Evolutionary conservation across 208 protist genomes (phyloP).

Genomic region (Lotmaria passim): DNA sequence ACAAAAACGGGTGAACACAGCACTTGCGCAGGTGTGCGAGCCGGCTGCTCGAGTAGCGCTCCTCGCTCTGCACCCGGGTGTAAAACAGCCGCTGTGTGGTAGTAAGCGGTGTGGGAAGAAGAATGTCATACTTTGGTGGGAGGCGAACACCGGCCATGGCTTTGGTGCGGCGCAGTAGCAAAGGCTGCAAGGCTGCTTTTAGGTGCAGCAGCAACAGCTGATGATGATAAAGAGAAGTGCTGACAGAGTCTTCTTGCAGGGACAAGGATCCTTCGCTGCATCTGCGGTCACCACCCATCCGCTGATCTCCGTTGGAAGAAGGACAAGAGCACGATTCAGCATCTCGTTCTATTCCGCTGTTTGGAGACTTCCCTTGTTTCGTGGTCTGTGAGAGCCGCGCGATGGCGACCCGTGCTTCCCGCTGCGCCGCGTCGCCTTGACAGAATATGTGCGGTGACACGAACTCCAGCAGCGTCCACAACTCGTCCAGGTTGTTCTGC

Average conservation of each 20-base stretch:
- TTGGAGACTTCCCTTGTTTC: no score
- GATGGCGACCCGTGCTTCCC: constrained; percentile 63
- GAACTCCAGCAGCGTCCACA: constrained; percentile 99
- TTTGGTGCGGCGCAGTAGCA: constrained; percentile 63
- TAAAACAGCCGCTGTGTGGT: constrained; percentile 89
- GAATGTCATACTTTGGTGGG: constrained; percentile 58
- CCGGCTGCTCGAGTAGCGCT: constrained; percentile 29
- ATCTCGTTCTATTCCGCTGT: no score
- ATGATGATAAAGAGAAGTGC: background rate
- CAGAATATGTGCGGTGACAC: constrained; percentile 94
- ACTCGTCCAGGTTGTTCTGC: constrained; percentile 97
- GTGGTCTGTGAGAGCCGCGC: background rate
- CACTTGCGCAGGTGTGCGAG: constrained; percentile 59
- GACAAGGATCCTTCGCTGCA: no score
- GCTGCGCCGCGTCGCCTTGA: constrained; percentile 26
- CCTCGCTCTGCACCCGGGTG: constrained; percentile 41
- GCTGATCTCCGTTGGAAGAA: no score
- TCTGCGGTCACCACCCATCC: no score
- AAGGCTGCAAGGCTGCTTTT: constrained; percentile 43
- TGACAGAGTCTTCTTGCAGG: background rate
- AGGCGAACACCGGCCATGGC: constrained; percentile 44
- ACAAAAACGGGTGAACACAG: constrained; percentile 52
- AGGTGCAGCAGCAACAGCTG: constrained; percentile 26
- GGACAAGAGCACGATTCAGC: no score
- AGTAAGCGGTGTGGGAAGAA: constrained; percentile 87